phyloP scores from a whole-genome alignment of 768 basidiomycete species.

The Russula foetens region DNA sequence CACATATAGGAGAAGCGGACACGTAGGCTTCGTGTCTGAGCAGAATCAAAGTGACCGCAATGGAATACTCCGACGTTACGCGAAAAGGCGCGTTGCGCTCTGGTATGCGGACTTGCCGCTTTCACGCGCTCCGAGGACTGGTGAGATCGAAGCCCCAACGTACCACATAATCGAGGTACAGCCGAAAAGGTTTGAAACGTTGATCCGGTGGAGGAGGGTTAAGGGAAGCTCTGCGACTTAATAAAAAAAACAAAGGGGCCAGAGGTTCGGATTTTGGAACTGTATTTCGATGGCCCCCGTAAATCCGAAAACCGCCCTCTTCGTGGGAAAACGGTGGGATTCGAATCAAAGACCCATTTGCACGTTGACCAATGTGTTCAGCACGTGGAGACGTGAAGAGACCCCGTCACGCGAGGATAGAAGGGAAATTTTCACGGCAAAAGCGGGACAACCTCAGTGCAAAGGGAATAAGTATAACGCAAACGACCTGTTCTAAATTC shows the following conservation, averaged over 20 bases:
- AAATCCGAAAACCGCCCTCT: not conserved
- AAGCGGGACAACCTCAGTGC: not conserved
- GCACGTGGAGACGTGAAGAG: not conserved
- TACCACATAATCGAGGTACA: not conserved
- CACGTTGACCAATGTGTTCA: not conserved
- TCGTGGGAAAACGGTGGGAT: not conserved
- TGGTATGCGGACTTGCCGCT: not conserved
- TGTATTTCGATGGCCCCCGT: not conserved
- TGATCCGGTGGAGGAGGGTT: not conserved
- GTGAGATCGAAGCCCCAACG: too few relatives aligned
- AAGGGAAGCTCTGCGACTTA: not conserved
- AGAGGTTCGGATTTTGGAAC: not conserved
- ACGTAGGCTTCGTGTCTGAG: not conserved
- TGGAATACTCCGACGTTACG: constrained; percentile 1
- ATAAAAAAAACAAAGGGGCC: too few relatives aligned
- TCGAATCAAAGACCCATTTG: not conserved
- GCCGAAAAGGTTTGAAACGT: not conserved
- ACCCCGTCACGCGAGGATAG: not conserved
- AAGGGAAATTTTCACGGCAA: not conserved
- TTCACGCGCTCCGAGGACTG: not conserved
- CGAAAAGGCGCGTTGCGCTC: not conserved
- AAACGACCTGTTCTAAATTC: not conserved
- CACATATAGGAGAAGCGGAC: constrained; percentile 8
- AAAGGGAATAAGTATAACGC: not conserved
- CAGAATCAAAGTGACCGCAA: not conserved